Base-by-base conservation (phyloP, 192 early-diverging fungal species). In the Coemansia sp. region DNA sequence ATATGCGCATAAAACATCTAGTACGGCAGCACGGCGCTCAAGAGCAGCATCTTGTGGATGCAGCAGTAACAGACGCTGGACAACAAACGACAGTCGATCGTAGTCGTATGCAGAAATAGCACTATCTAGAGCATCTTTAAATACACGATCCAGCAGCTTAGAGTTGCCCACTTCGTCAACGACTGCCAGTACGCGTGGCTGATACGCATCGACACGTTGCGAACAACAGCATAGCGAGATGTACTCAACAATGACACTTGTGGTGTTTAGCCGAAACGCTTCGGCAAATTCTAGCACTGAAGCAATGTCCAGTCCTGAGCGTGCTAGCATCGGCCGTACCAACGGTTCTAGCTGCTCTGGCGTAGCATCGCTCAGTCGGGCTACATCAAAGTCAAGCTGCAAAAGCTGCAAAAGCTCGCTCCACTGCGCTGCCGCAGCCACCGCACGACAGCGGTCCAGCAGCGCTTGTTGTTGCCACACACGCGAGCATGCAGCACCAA, bases 401-500 rank as follows among this genome's bases (percentile, higher is more conserved):
- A 88, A 50, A 16, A 87, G 64, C 52, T 76, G 66, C 39, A 89
- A 55, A 54, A 89, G 85, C 32, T 83, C 75, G 66, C 78, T 82
- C 88, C 88, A 90, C 26, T 76, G 60, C 8, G 87, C 81, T n/a
- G 86, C 79, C 0, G 76, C 76, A 1, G 82, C 83, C 12, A 85
- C 64, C 3, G 81, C 48, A 40, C 76, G 59, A 53, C 87, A 87
- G 34, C 69, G 70, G 23, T 84, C 81, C 41, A 82, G 80, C 37
- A 89, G 76, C 3, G 69, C 66, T 11, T 81, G 80, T 66, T 88
- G 86, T 42, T 83, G 80, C 88, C 88, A 90, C 5, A 82, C 74
- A 4, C 68, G 53, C 40, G 79, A 83, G 39, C 79, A 81, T 0
- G 77, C 66, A 12, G 72, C 56, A 15, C 88, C 88, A 51, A 90